Base-by-base conservation (phyloP, 768 basidiomycete genomes). In the Russula virescens region DNA sequence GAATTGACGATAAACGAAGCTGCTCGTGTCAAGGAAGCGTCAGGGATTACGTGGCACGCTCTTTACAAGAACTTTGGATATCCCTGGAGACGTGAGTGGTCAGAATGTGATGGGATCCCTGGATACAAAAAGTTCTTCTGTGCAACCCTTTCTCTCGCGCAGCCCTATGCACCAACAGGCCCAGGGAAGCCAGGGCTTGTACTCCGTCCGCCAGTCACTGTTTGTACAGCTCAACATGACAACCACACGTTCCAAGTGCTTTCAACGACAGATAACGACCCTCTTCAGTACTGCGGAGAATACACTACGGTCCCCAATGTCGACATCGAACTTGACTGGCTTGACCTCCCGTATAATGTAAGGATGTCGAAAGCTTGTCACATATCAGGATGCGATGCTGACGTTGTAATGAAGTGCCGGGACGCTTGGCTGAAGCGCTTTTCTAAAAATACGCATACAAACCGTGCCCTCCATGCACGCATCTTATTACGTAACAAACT, bases 381-480 rank as follows among this genome's bases (percentile, higher is more conserved):
- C 35, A 5, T 35, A n/a, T n/a, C n/a, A n/a, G n/a, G n/a, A n/a
- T 35, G 11, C 11, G 35, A 35, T n/a, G 35, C 26, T 61, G 10
- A 61, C 38, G 5, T n/a, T n/a, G n/a, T 55, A 6, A n/a, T 16
- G 1, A 25, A 61, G 60, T 49, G 38, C 28, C 35, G 40, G 5
- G 3, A 23, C 0, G 8, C 2, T 0, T 61, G 60, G 60, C 0
- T 31, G 5, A 49, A 48, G 5, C 54, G 47, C 16, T 2, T 50
- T 1, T 1, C 0, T 4, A n/a, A 0, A 5, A 2, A 9, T 3
- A n/a, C 46, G 4, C n/a, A 10, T 2, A 6, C 35, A 6, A 19
- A 11, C 19, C 28, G 54, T 43, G 40, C 47, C 14, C 2, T 61
- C n/a, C 40, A 21, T 25, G 40, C 16, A 5, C 60, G 60, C 14